Conservation (phyloP, 257 asterid species). For the Lavandula angustifolia region DNA sequence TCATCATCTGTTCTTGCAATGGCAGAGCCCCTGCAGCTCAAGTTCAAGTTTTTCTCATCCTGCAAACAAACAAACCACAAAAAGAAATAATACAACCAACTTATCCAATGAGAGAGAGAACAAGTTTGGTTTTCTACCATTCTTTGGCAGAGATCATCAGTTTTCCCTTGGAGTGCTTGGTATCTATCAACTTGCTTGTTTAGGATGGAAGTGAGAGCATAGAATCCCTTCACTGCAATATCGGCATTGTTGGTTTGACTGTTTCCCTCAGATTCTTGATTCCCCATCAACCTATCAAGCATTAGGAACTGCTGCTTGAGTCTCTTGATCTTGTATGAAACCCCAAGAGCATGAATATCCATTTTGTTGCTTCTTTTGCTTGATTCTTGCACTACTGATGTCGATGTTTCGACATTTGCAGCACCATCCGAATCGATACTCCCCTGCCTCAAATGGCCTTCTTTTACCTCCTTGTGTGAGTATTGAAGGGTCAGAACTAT, state of each 20-base stretch:
- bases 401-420: conserved; percentile 41
- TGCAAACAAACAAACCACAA: conserved; percentile 29
- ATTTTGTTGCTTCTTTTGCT: conserved; percentile 45
- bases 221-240: conserved; percentile 45
- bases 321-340: conserved; percentile 89
- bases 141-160: conserved; percentile 74
- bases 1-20: conserved; percentile 64
- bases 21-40: conserved; percentile 44
- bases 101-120: not conserved
- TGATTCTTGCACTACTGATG: conserved; percentile 37
- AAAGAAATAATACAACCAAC: no score
- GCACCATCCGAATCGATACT: conserved; percentile 36
- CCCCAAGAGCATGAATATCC: conserved; percentile 94
- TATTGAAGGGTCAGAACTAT: conserved; percentile 59
- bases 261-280: conserved; percentile 52
- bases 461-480: conserved; percentile 45
- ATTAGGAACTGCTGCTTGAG: conserved; percentile 79
- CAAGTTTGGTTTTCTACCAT: conserved; percentile 53
- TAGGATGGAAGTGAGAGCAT: conserved; percentile 54
- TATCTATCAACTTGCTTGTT: conserved; percentile 77
- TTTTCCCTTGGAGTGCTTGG: conserved; percentile 79
- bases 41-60: conserved; percentile 53
- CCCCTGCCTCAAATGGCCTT: conserved; percentile 41
- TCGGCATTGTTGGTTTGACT: conserved; percentile 35
- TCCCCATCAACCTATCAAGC: conserved; percentile 82